Evolutionary conservation across 192 early-diverging fungal genomes (phyloP).

Genomic region (Coemansia biformis): DNA sequence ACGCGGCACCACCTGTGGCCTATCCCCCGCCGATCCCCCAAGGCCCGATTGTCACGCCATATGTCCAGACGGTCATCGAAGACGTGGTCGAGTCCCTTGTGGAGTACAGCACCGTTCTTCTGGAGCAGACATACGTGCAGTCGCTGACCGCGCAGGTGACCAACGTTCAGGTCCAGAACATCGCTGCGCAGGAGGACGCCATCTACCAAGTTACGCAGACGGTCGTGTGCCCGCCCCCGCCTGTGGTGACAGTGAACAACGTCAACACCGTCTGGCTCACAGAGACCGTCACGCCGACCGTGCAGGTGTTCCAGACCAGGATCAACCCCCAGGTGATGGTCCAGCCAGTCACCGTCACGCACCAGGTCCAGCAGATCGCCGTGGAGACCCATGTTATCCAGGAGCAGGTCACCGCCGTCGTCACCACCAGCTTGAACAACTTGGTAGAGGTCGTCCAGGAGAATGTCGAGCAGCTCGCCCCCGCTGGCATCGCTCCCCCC

Average conservation of each 20-base stretch:
- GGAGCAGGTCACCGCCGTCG: constrained; percentile 30
- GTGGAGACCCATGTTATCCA: constrained; percentile 38
- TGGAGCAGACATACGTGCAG: constrained; percentile 33
- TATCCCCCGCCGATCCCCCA: too few relatives aligned
- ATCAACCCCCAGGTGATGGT: constrained; percentile 43
- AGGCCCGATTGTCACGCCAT: constrained; percentile 17
- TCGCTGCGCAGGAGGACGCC: constrained; percentile 32
- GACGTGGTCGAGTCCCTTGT: constrained; percentile 36
- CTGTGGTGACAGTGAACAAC: constrained; percentile 35
- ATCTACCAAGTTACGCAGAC: constrained; percentile 49
- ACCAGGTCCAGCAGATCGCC: constrained; percentile 41
- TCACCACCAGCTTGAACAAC: constrained; percentile 37
- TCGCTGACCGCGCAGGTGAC: constrained; percentile 29
- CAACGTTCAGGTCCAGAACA: constrained; percentile 34
- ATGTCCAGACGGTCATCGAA: constrained; percentile 31
- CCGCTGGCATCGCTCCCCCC: constrained; percentile 7
- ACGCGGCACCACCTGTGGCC: constrained; percentile 7
- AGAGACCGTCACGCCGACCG: constrained; percentile 41
- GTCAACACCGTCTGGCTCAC: constrained; percentile 44
- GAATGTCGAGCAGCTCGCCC: constrained; percentile 30
- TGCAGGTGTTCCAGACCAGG: constrained; percentile 42
- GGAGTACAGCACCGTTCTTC: constrained; percentile 38
- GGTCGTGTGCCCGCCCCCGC: constrained; percentile 37
- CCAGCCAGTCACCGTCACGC: constrained; percentile 42
- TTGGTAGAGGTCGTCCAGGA: constrained; percentile 49